Conservation (phyloP, 176 grass and related monocot genomes). For the Secale cereale region DNA sequence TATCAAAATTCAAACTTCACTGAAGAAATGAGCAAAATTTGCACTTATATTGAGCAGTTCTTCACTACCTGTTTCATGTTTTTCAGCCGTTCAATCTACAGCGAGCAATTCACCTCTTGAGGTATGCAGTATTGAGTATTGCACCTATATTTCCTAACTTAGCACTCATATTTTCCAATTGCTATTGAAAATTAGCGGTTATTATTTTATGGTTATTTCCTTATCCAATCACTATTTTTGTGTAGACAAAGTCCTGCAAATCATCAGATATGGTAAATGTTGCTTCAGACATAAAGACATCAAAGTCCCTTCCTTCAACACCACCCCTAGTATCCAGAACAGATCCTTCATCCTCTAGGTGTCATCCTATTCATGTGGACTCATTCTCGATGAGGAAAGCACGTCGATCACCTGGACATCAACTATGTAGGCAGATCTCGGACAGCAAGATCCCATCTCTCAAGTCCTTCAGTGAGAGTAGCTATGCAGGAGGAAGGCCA, state of each 20-base stretch:
- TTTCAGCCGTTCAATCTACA: constrained; percentile 56
- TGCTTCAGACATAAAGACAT: constrained; percentile 43
- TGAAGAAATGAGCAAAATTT: neutral
- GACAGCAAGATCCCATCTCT: constrained; percentile 56
- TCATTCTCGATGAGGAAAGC: constrained; percentile 51
- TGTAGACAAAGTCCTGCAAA: constrained; percentile 11
- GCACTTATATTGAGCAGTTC: neutral
- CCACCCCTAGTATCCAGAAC: constrained; percentile 19
- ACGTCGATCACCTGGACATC: constrained; percentile 39
- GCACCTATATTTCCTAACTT: neutral
- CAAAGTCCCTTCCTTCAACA: constrained; percentile 41
- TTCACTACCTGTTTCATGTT: constrained; percentile 41
- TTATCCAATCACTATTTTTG: neutral
- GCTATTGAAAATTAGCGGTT: neutral
- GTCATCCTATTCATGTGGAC: constrained; percentile 29
- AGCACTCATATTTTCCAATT: neutral
- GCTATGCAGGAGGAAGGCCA: constrained; percentile 16
- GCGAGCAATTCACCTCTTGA: constrained; percentile 33
- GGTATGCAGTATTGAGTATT: constrained; percentile 38
- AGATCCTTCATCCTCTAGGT: constrained; percentile 25
- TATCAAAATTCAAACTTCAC: constrained; percentile 7
- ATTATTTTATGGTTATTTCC: neutral
- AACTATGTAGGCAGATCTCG: constrained; percentile 46
- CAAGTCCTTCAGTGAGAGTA: constrained; percentile 39
- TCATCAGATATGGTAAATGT: neutral